Evolutionary conservation across 2,329 filamentous ascomycete genomes (phyloP).

Genomic region (Diplodia mutila): DNA sequence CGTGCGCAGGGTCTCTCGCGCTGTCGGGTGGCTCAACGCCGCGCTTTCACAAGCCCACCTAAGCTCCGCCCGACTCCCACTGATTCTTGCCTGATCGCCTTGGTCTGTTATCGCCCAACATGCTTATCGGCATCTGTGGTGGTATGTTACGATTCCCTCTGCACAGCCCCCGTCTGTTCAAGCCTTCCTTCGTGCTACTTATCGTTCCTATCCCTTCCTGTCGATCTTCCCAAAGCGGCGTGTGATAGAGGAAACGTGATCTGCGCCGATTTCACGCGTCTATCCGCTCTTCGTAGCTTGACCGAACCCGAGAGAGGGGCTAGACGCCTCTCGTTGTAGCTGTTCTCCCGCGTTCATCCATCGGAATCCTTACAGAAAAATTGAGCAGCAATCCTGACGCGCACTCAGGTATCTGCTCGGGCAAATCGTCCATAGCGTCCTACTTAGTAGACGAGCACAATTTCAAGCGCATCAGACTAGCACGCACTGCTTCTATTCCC

Average conservation of each 20-base stretch:
- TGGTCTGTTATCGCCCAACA: conserved; percentile 41
- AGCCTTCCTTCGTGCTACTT: not conserved
- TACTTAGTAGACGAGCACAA: conserved; percentile 84
- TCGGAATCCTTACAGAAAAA: not conserved
- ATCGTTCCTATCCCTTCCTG: not conserved
- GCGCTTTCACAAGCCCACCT: not conserved
- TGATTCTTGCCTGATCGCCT: not conserved
- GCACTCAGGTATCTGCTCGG: conserved; percentile 79
- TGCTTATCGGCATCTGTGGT: conserved; percentile 79
- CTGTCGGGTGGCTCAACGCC: not conserved
- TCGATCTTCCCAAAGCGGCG: not conserved
- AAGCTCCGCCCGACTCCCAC: not conserved
- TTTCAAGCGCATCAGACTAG: conserved; percentile 74
- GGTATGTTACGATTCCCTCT: conserved; percentile 51
- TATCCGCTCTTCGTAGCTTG: not conserved
- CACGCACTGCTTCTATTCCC: conserved; percentile 42
- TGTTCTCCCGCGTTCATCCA: not conserved
- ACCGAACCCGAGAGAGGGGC: too few relatives aligned
- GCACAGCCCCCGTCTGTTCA: not conserved
- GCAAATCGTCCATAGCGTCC: conserved; percentile 85
- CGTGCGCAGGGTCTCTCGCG: not conserved
- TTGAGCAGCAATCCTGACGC: not conserved
- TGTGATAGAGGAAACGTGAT: not conserved
- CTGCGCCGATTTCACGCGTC: not conserved
- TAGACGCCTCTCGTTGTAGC: conserved; percentile 18